Percentiles rank a stretch among this genome's conserved stretches.
Evolutionary conservation across 768 basidiomycete genomes (phyloP).

Genomic region (Macrocybe gigantea): DNA sequence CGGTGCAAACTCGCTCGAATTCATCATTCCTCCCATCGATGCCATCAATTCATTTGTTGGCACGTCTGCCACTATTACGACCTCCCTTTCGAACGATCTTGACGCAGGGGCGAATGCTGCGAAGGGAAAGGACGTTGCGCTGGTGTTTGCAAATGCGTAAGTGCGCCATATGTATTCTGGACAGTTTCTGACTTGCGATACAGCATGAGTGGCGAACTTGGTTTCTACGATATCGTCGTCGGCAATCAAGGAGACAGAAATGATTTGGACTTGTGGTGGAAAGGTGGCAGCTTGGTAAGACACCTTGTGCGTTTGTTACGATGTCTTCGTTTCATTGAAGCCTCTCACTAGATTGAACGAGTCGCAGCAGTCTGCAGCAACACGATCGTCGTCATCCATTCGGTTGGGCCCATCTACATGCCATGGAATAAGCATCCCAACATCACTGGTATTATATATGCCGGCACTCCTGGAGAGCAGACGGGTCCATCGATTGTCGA

Average conservation of each 20-base stretch:
- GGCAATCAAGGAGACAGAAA: conserved; percentile 58
- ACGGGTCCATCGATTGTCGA: conserved; percentile 74
- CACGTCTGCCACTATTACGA: conserved; percentile 31
- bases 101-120: conserved; percentile 33
- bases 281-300: conserved; percentile 42
- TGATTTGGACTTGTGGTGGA: conserved; percentile 53
- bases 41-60: conserved; percentile 37
- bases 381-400: conserved; percentile 77
- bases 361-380: conserved; percentile 69
- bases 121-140: conserved; percentile 44
- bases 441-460: conserved; percentile 55
- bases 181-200: conserved; percentile 8
- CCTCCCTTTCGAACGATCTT: conserved; percentile 38
- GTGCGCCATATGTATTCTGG: conserved; percentile 8
- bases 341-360: conserved; percentile 32
- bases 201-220: conserved; percentile 47
- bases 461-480: conserved; percentile 64
- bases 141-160: conserved; percentile 57
- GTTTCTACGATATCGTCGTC: conserved; percentile 53
- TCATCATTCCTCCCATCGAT: conserved; percentile 39
- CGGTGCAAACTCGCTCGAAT: conserved; percentile 41
- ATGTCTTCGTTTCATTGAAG: conserved; percentile 18
- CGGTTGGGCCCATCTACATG: conserved; percentile 72
- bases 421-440: conserved; percentile 75
- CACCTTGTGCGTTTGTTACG: background rate